A percentile compares a stretch with the other conserved stretches of the same genome.
phyloP scores from a whole-genome alignment of 2,329 filamentous ascomycete species.

The Cladosporium sp. region DNA sequence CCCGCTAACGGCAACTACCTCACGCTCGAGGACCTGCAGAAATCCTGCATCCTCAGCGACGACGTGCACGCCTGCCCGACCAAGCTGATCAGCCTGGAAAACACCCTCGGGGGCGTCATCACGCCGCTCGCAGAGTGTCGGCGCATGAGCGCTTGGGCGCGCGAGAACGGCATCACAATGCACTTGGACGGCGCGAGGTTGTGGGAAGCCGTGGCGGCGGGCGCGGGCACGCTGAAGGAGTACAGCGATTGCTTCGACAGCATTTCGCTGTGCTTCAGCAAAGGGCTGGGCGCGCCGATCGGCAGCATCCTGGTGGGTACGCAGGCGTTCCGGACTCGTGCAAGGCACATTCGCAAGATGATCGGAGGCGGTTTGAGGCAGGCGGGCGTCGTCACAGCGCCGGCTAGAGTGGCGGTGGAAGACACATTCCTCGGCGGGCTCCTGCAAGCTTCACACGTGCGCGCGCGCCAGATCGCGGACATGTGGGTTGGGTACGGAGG shows the following conservation, averaged over 20 bases:
- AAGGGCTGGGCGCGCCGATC: conserved; percentile 75
- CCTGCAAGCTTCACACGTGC: conserved; percentile 56
- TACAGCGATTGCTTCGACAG: conserved; percentile 68
- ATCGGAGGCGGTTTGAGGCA: conserved; percentile 77
- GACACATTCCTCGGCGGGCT: conserved; percentile 70
- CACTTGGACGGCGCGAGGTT: conserved; percentile 76
- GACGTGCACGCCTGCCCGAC: conserved; percentile 78
- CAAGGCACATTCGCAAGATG: conserved; percentile 72
- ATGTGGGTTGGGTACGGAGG: conserved; percentile 69
- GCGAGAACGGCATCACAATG: conserved; percentile 58
- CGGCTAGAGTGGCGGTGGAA: conserved; percentile 71
- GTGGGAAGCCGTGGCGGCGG: conserved; percentile 74
- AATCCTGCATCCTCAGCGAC: conserved; percentile 58
- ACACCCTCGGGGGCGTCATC: conserved; percentile 74
- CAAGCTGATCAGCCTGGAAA: conserved; percentile 75
- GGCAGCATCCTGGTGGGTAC: conserved; percentile 67
- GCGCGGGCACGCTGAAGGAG: conserved; percentile 61
- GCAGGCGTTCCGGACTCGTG: conserved; percentile 57
- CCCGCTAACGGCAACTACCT: conserved; percentile 69
- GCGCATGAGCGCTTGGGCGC: conserved; percentile 65
- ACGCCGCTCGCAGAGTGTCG: conserved; percentile 69
- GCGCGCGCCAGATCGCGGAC: conserved; percentile 57
- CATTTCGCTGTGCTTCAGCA: conserved; percentile 73
- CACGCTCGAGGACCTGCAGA: conserved; percentile 70
- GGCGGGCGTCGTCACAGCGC: conserved; percentile 68